A percentile compares a stretch with the other conserved stretches of the same genome.
phyloP scores from a whole-genome alignment of 352 stramenopile genomes.

The Nothophytophthora sp. region DNA sequence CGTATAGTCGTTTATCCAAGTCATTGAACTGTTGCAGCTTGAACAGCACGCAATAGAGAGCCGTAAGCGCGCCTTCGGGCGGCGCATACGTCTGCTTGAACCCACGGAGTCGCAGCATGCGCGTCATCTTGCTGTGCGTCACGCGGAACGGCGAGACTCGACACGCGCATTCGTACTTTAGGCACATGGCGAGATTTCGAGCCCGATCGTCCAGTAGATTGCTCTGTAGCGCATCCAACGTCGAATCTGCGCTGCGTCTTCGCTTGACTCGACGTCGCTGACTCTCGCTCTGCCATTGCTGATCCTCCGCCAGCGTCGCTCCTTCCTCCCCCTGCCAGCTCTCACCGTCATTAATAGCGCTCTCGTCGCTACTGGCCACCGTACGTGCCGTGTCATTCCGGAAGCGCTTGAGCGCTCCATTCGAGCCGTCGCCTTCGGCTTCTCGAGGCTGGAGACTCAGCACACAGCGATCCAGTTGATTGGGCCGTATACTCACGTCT shows the following conservation, averaged over 20 bases:
- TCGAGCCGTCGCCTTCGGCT: constrained; percentile 13
- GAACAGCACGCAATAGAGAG: constrained; percentile 66
- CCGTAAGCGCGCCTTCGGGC: constrained; percentile 33
- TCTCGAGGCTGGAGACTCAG: constrained; percentile 53
- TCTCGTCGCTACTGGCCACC: constrained; percentile 26
- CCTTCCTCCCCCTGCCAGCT: constrained; percentile 9
- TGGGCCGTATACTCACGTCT: constrained; percentile 30
- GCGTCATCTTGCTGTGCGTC: constrained; percentile 58
- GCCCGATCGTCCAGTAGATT: constrained; percentile 74
- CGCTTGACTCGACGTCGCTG: constrained; percentile 6
- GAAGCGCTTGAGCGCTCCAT: not conserved
- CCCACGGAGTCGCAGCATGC: constrained; percentile 56
- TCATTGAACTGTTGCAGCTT: constrained; percentile 75
- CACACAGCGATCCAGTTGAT: constrained; percentile 51
- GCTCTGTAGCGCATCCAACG: constrained; percentile 58
- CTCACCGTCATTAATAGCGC: constrained; percentile 19
- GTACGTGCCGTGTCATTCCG: constrained; percentile 8
- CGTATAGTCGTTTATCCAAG: constrained; percentile 66
- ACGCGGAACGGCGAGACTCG: constrained; percentile 62
- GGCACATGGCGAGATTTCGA: constrained; percentile 71
- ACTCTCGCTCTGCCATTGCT: constrained; percentile 7
- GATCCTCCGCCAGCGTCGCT: not conserved
- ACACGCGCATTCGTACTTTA: constrained; percentile 69
- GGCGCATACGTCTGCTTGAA: constrained; percentile 52
- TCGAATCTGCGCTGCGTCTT: constrained; percentile 15